These are phyloP conservation scores for Lathyrus tuberosus DNA, from an alignment of 306 rosid genomes.

Conservation along the genomic window DNA sequence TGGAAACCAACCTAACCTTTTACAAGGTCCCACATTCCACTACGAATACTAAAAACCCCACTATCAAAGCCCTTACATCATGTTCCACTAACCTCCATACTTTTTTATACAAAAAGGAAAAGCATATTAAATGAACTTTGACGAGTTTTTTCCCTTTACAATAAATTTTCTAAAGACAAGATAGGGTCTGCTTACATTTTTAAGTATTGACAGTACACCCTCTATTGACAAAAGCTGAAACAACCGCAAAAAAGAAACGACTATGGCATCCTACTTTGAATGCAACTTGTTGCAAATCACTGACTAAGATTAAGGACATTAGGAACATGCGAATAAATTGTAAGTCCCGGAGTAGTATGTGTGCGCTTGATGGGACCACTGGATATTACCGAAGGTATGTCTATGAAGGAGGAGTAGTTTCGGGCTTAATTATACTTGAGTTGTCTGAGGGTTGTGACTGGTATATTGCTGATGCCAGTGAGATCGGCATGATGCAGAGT, in stretches of 20 bases:
- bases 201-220: conserved; percentile 70
- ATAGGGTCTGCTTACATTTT: conserved; percentile 55
- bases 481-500: conserved; percentile 93
- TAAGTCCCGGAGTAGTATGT: conserved; percentile 55
- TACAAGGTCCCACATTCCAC: conserved; percentile 92
- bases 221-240: conserved; percentile 63
- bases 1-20: conserved; percentile 54
- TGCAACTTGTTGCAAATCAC: conserved; percentile 61
- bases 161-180: conserved; percentile 57
- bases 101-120: conserved; percentile 55
- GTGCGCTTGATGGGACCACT: conserved; percentile 37
- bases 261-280: conserved; percentile 92
- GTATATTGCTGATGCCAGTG: conserved; percentile 89
- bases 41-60: conserved; percentile 58
- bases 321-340: conserved; percentile 47
- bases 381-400: conserved; percentile 24
- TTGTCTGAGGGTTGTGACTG: conserved; percentile 84
- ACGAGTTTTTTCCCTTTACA: conserved; percentile 66
- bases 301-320: conserved; percentile 52
- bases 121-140: conserved; percentile 74
- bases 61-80: conserved; percentile 68
- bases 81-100: conserved; percentile 77
- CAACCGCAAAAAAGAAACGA: conserved; percentile 52
- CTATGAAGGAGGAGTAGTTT: conserved; percentile 78
- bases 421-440: conserved; percentile 78